phyloP scores from a whole-genome alignment of 768 basidiomycete genomes.

The Favolaschia claudopus region DNA sequence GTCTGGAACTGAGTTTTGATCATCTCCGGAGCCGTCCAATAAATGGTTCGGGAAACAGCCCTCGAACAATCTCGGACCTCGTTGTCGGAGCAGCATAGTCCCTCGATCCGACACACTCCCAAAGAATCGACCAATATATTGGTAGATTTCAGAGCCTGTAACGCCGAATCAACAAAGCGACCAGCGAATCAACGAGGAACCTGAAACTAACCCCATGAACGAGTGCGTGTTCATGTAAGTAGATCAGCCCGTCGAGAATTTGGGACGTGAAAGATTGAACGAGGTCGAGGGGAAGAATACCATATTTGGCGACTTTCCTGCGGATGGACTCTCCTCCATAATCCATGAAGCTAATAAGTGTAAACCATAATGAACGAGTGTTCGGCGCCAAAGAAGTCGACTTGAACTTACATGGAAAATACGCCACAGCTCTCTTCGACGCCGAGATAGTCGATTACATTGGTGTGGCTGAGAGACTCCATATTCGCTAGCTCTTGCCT shows the following conservation, averaged over 20 bases:
- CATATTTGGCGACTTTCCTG: slow-evolving; percentile 69
- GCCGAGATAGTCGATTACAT: slow-evolving; percentile 82
- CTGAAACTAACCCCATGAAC: slow-evolving; percentile 64
- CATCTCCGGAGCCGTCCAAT: slow-evolving; percentile 87
- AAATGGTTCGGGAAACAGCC: slow-evolving; percentile 36
- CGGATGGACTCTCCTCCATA: slow-evolving; percentile 83
- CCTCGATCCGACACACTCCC: slow-evolving; percentile 74
- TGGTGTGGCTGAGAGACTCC: slow-evolving; percentile 78
- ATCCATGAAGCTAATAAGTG: slow-evolving; percentile 69
- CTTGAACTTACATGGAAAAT: slow-evolving; percentile 64
- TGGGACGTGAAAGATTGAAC: slow-evolving; percentile 77
- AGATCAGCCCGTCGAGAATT: slow-evolving; percentile 74
- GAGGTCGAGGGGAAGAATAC: slow-evolving; percentile 73
- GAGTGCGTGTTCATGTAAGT: slow-evolving; percentile 74
- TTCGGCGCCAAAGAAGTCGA: neutral
- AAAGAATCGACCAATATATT: slow-evolving; percentile 79
- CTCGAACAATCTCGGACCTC: slow-evolving; percentile 60
- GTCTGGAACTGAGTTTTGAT: slow-evolving; percentile 39
- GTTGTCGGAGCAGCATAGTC: slow-evolving; percentile 43
- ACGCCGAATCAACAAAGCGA: slow-evolving; percentile 1
- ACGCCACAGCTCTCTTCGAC: slow-evolving; percentile 67
- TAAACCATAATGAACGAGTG: neutral
- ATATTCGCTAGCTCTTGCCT: slow-evolving; percentile 80
- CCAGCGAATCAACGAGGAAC: neutral
- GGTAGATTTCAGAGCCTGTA: slow-evolving; percentile 80